Conservation (phyloP, 257 asterid genomes). For the Leptodermis oblonga region DNA sequence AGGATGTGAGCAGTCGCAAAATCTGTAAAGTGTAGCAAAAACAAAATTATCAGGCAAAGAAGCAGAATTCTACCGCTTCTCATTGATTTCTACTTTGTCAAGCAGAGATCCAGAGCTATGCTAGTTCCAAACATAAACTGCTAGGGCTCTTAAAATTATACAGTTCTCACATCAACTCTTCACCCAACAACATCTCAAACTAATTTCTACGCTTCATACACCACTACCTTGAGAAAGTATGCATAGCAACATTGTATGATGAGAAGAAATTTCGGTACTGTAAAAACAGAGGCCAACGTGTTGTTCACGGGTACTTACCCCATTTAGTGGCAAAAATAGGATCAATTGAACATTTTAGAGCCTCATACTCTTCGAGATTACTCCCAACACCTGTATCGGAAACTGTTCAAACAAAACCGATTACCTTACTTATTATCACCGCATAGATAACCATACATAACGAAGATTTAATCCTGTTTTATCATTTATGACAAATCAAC, state of each 20-base stretch:
- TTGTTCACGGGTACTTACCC: conserved; percentile 43
- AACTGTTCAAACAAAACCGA: conserved; percentile 42
- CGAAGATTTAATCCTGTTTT: not conserved
- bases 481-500: not conserved
- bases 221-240: not conserved
- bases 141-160: not conserved
- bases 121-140: not conserved
- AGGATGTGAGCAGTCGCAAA: not conserved
- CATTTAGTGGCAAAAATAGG: conserved; percentile 41
- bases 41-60: too few species aligned
- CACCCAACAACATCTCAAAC: not conserved
- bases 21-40: not conserved
- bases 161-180: not conserved
- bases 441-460: not conserved
- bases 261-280: not conserved
- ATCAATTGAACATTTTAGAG: conserved; percentile 27
- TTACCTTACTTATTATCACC: not conserved
- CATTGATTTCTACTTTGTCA: not conserved
- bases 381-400: conserved; percentile 80
- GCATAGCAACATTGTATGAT: not conserved
- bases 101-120: not conserved
- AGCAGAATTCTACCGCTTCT: not conserved
- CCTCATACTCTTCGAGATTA: conserved; percentile 56
- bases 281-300: not conserved
- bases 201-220: not conserved